These are phyloP conservation scores for Amphicarpaea edgeworthii DNA, from an alignment of 306 rosid species.

Conservation along the genomic window DNA sequence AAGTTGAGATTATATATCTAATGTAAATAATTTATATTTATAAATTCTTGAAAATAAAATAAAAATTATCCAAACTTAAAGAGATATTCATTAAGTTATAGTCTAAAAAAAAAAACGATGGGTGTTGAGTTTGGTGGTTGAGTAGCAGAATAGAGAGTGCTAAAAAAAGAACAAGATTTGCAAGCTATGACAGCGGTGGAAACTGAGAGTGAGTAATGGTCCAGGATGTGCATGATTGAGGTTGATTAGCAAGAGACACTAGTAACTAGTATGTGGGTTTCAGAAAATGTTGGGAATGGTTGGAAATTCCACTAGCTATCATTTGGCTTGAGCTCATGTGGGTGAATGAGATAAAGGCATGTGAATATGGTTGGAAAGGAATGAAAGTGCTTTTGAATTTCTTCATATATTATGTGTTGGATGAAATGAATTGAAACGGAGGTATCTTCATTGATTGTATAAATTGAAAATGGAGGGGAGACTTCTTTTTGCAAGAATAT, in stretches of 20 bases:
- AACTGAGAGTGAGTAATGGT: neutral
- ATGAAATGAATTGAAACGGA: neutral
- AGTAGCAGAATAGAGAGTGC: neutral
- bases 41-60: neutral
- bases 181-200: neutral
- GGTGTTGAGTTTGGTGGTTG: neutral
- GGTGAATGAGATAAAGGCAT: neutral
- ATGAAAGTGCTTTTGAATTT: neutral
- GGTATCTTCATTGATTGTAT: neutral
- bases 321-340: neutral
- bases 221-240: neutral
- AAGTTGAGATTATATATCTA: neutral
- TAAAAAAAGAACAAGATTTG: neutral
- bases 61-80: neutral
- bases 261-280: neutral
- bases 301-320: neutral
- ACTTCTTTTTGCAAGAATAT: neutral
- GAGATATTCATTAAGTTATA: neutral
- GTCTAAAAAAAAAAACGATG: neutral
- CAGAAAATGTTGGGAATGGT: neutral
- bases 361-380: neutral
- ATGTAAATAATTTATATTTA: neutral
- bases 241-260: neutral
- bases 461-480: neutral
- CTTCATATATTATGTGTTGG: neutral